Evolutionary conservation across 2,329 filamentous ascomycete genomes (phyloP).

Genomic region (Chaetomium sp.): DNA sequence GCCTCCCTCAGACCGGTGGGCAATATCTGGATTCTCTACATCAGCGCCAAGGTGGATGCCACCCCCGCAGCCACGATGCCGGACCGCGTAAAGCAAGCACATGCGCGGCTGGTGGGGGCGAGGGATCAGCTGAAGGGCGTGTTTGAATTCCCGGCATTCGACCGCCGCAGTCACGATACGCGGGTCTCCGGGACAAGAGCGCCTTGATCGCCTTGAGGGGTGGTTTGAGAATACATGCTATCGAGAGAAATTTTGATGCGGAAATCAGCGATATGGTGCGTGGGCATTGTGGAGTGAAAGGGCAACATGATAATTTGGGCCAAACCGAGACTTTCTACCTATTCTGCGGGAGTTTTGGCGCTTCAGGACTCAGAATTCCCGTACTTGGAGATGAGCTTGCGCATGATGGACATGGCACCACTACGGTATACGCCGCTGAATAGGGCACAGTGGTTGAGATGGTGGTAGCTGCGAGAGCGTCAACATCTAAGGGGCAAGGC

Average conservation of each 20-base stretch:
- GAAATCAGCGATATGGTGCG: too few relatives aligned
- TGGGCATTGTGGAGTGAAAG: too few relatives aligned
- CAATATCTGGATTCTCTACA: constrained; percentile 48
- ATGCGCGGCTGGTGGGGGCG: constrained; percentile 43
- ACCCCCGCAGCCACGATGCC: constrained; percentile 33
- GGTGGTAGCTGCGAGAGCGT: constrained; percentile 60
- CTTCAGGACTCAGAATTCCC: constrained; percentile 27
- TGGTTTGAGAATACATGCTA: too few relatives aligned
- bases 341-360: too few relatives aligned
- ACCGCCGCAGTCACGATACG: constrained; percentile 49
- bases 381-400: constrained; percentile 66
- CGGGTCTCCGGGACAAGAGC: constrained; percentile 30
- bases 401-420: constrained; percentile 76
- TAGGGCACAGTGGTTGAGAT: constrained; percentile 80
- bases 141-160: constrained; percentile 46
- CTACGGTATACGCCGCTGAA: constrained; percentile 75
- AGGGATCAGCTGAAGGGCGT: constrained; percentile 44
- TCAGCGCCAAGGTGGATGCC: constrained; percentile 48
- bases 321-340: too few relatives aligned
- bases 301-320: too few relatives aligned
- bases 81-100: constrained; percentile 49
- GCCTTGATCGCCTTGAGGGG: not conserved
- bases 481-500: constrained; percentile 12
- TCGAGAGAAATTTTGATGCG: too few relatives aligned
- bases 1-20: constrained; percentile 45